Evolutionary conservation across 352 stramenopile genomes (phyloP), one percentile per base, ranked within the genome.

Genomic region (Phytopythium litorale): DNA sequence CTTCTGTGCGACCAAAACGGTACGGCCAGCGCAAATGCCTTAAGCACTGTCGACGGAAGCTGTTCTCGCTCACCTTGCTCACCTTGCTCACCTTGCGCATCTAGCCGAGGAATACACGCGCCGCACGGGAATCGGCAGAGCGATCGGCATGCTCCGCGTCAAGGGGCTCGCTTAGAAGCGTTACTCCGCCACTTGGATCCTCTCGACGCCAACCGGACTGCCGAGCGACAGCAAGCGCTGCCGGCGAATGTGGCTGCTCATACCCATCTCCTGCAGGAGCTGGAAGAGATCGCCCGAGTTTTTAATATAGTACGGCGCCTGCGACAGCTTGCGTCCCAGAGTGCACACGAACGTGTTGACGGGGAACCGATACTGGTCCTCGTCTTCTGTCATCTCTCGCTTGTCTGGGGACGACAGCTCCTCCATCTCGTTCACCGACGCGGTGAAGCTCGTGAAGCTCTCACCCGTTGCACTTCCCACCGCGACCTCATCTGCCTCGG

Each of bases 331-430:
- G 42, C 84, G 75, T 7, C 86, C 83, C 37, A 94, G 67, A 4
- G 84, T 94, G 68, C 86, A 94, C 43, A 92, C 84, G 56, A 94
- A 94, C 4, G 86, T 92, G 45, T 92, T 91, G 8, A 94, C 83
- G 2, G 86, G 86, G 62, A 92, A 92, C 33, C 76, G 71, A 66
- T 91, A 91, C 12, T 72, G 70, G 7, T 64, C 73, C 4, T 88
- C 79, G 19, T 82, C 78, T 7, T 57, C 62, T 16, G 58, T 48
- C 2, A 70, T 72, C 15, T 68, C 65, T 9, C 62, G 66, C 32
- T 72, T 63, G 18, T 55, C 37, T 28, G 51, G 58, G 16, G 62
- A 60, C 48, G 61, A 61, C 35, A 53, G 25, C 40, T 70, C 66
- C 37, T 74, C 66, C 9, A 50, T 45, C 11, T 71, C 65, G 4